phyloP scores from a whole-genome alignment of 2,329 filamentous ascomycete species.

The Alternaria incomplexa region DNA sequence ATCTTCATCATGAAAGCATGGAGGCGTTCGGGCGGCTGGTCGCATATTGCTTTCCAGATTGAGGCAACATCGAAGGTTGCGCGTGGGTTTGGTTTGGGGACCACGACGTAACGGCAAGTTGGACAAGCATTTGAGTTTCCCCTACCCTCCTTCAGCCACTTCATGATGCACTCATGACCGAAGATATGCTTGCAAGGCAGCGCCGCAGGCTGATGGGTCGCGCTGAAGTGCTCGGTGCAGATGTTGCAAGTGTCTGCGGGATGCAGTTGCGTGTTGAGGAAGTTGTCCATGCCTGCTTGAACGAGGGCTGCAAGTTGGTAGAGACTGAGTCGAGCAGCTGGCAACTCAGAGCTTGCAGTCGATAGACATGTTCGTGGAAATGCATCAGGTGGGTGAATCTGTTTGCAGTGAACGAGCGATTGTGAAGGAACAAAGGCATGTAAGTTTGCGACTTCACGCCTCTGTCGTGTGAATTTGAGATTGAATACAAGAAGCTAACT shows the following conservation, averaged over 20 bases:
- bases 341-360: not conserved
- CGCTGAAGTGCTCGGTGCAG: slow-evolving; percentile 35
- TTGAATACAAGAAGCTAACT: not conserved
- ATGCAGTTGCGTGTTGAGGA: slow-evolving; percentile 32
- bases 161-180: slow-evolving; percentile 36
- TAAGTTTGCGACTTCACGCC: slow-evolving; percentile 3
- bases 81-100: slow-evolving; percentile 14
- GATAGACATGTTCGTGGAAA: not conserved
- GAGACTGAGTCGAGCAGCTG: not conserved
- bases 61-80: slow-evolving; percentile 25
- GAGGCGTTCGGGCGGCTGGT: slow-evolving; percentile 25
- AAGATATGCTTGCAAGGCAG: slow-evolving; percentile 43
- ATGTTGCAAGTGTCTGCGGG: slow-evolving; percentile 36
- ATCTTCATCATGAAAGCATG: slow-evolving; percentile 25
- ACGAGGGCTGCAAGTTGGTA: not conserved
- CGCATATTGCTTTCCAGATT: slow-evolving; percentile 36
- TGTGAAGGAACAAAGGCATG: not conserved
- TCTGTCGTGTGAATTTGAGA: not conserved
- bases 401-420: slow-evolving; percentile 2
- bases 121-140: slow-evolving; percentile 37
- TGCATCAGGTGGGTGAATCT: not conserved
- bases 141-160: slow-evolving; percentile 32
- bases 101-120: slow-evolving; percentile 31
- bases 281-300: slow-evolving; percentile 29
- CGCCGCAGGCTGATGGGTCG: slow-evolving; percentile 33